phyloP scores from a whole-genome alignment of 2,329 filamentous ascomycete genomes.

The Byssothecium circinans region DNA sequence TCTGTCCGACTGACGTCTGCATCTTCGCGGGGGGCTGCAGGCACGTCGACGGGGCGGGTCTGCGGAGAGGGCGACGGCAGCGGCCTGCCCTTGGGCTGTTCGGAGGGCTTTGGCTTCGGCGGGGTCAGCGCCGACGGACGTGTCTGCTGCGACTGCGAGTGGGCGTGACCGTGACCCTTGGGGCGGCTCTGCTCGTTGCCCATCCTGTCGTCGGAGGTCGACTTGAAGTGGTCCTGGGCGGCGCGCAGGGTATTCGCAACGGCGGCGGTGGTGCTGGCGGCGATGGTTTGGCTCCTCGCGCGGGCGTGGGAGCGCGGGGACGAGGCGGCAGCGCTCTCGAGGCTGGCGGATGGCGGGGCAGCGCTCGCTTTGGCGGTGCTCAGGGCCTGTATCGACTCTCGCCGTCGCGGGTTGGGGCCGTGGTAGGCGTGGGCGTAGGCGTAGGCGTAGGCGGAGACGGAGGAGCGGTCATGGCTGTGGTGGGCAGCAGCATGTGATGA shows the following conservation, averaged over 20 bases:
- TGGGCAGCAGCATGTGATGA: slow-evolving; percentile 19
- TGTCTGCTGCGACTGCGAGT: slow-evolving; percentile 12
- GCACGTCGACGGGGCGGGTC: slow-evolving; percentile 46
- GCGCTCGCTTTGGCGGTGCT: slow-evolving; percentile 41
- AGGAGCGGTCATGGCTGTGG: slow-evolving; percentile 38
- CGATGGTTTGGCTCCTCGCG: slow-evolving; percentile 30
- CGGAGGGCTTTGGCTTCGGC: slow-evolving; percentile 15
- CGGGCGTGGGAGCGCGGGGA: slow-evolving; percentile 30
- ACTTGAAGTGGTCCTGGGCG: slow-evolving; percentile 30
- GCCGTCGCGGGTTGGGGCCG: slow-evolving; percentile 34
- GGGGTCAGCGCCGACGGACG: slow-evolving; percentile 16
- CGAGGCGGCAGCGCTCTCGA: slow-evolving; percentile 40
- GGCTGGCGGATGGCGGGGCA: slow-evolving; percentile 42
- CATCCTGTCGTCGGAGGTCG: slow-evolving; percentile 34
- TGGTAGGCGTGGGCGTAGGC: slow-evolving; percentile 16
- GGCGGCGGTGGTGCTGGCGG: slow-evolving; percentile 21
- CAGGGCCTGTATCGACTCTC: slow-evolving; percentile 46
- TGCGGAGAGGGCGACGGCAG: slow-evolving; percentile 30
- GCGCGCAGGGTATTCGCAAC: slow-evolving; percentile 35
- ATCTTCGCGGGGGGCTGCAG: slow-evolving; percentile 26
- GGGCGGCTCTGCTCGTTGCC: slow-evolving; percentile 46
- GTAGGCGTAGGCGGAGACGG: slow-evolving; percentile 40
- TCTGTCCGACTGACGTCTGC: slow-evolving; percentile 11
- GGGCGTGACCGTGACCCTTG: slow-evolving; percentile 22
- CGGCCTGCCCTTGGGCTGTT: slow-evolving; percentile 1